Base-by-base conservation (phyloP, 2,329 filamentous ascomycete genomes). In the Pseudocercospora fijiensis region DNA sequence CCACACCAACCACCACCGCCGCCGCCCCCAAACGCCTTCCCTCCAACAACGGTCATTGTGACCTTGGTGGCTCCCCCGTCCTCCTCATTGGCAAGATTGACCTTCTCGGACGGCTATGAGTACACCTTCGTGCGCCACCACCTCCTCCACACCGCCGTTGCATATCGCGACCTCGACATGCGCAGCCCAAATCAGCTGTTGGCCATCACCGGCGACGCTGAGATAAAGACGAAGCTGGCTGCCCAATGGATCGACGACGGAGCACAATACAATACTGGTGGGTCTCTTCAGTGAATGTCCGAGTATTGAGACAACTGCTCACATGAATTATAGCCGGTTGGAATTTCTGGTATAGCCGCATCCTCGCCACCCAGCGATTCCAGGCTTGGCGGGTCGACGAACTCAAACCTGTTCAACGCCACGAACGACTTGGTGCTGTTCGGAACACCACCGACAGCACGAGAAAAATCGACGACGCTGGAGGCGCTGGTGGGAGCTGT, bases 401-500 rank as follows among this genome's bases (percentile, higher is more conserved):
- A 13, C 18, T 20, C 20, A n/a, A 9, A 0, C 45, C 45, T 49
- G 18, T 20, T 49, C 45, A 9, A 4, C 3, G 18, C 18, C 45
- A 2, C 22, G 6, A 26, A 13, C 10, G 18, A 49, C 45, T 22
- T 26, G 18, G 3, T 26, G 18, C 45, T 26, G 18, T 49, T 18
- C 22, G 45, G 18, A 13, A 18, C 45, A 5, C 45, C 20, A 24
- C 45, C 20, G 20, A 49, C 45, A 20, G 2, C 18, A 26, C 20
- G 45, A 49, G 43, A 62, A 20, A 41, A 47, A 20, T 45, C 60
- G 9, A 33, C 60, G 3, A 58, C 56, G 7, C 33, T 58, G 55
- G 60, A 62, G 18, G 60, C 60, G n/a, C 22, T 62, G 20, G 20
- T 62, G 41, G 55, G 60, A 18, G 60, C 60, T 1, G 60, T 62